Base-by-base conservation (phyloP, 176 grass and related monocot species). In the Oryza officinalis region DNA sequence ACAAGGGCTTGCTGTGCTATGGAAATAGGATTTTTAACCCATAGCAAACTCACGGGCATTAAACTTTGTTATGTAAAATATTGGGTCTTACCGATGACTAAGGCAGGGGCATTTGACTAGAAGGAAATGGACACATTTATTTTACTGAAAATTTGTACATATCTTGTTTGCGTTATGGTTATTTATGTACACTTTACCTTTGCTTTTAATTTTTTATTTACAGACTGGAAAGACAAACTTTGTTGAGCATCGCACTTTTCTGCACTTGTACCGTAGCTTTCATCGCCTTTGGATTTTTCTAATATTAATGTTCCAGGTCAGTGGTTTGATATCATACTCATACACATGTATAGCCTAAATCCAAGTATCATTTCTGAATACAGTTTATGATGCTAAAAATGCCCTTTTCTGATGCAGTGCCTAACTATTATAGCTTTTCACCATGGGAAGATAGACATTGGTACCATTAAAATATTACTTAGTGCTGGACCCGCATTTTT, bases 231-330 rank as follows among this genome's bases (percentile, higher is more conserved):
- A 98, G 85, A 95, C 88, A 71, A 91, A 92, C 76, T 98, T 98
- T 85, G 93, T 98, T 76, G 96, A 98, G 86, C 96, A 98, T 87
- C 96, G 96, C 20, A 98, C 93, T 27, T 98, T 92, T 90, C 85
- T 98, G 73, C 96, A 98, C 35, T 50, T 98, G 70, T 98, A 95
- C 83, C 82, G 89, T 17, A 98, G 96, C 90, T 98, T 98, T 80
- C 96, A 98, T 77, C 96, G 96, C 18, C 82, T 98, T n/a, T 98
- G 96, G 96, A 92, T 98, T 95, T 98, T 98, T 79, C 84, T 98
- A 74, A 27, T 98, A 50, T 82, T 98, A 83, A 98, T 98, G 96
- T 98, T 95, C 80, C 96, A 95, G 91, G 96, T 95, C 76, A 70
- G 82, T 86, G 46, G 13, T 45, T 47, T 80, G 67, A 71, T 25